These are phyloP conservation scores for Candida sojae DNA, from an alignment of 1,139 yeast species.

Conservation along the genomic window DNA sequence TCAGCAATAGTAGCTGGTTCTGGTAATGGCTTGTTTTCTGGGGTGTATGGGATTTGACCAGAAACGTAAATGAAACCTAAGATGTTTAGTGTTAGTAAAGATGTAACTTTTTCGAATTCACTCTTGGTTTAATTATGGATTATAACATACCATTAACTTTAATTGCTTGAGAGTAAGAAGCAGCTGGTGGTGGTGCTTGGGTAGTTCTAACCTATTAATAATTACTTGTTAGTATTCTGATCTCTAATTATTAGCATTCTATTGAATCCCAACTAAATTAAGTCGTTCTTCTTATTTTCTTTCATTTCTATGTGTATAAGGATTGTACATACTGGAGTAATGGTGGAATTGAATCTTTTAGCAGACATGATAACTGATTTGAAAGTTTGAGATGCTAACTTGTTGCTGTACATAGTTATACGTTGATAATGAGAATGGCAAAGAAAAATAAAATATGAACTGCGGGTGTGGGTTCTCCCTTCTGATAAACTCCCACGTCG, in stretches of 20 bases:
- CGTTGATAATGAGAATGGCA: background rate
- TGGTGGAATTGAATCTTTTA: slow-evolving; percentile 29
- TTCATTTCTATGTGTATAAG: no score
- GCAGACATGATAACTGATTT: slow-evolving; percentile 26
- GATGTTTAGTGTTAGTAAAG: slow-evolving; percentile 1
- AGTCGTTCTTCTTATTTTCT: background rate
- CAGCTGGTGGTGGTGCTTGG: slow-evolving; percentile 93
- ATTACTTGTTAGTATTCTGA: slow-evolving; percentile 25
- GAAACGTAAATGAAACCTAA: slow-evolving; percentile 82
- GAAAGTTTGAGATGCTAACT: slow-evolving; percentile 21
- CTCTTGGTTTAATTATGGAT: background rate
- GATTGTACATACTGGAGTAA: slow-evolving; percentile 46
- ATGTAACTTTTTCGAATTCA: background rate
- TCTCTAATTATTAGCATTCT: background rate
- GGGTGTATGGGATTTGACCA: slow-evolving; percentile 91
- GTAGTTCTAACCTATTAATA: slow-evolving; percentile 56
- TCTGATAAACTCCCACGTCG: background rate
- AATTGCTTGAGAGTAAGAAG: slow-evolving; percentile 91
- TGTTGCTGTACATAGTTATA: slow-evolving; percentile 20
- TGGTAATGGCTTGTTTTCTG: slow-evolving; percentile 77
- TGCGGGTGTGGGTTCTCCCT: background rate
- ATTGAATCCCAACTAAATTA: background rate
- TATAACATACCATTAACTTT: slow-evolving; percentile 68
- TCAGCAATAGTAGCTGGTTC: slow-evolving; percentile 68
- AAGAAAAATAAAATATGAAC: background rate